Conservation (phyloP, 371 early-diverging fungal species). For the Nosema muscidifuracis region DNA sequence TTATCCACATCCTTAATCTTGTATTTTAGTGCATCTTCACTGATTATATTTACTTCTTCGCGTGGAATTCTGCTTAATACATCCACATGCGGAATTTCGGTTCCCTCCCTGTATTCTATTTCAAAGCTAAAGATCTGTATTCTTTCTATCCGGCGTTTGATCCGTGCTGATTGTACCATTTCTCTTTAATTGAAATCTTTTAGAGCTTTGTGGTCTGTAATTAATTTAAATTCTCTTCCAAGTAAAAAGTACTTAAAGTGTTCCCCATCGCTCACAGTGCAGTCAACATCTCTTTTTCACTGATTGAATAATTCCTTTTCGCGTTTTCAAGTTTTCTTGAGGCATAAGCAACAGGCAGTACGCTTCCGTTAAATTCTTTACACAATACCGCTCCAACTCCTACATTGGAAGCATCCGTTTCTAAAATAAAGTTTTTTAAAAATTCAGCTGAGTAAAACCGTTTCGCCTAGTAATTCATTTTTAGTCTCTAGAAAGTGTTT, state of each 20-base stretch:
- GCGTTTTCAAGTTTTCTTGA: slow-evolving; percentile 22
- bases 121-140: slow-evolving; percentile 25
- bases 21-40: no score
- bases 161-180: neutral
- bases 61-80: no score
- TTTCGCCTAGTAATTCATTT: no score
- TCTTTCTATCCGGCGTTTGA: slow-evolving; percentile 32
- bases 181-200: slow-evolving; percentile 15
- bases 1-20: no score
- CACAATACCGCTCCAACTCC: slow-evolving; percentile 41
- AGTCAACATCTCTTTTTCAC: slow-evolving; percentile 50
- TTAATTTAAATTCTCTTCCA: slow-evolving; percentile 40
- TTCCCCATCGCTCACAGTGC: slow-evolving; percentile 24
- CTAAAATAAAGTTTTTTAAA: slow-evolving; percentile 29
- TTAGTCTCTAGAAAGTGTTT: no score
- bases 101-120: slow-evolving; percentile 30
- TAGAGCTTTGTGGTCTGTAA: slow-evolving; percentile 57
- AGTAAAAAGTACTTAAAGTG: slow-evolving; percentile 32
- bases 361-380: slow-evolving; percentile 28
- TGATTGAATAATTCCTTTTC: slow-evolving; percentile 31
- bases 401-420: slow-evolving; percentile 43
- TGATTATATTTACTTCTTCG: no score
- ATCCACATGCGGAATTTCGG: neutral
- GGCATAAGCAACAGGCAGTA: slow-evolving; percentile 6
- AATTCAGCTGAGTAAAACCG: no score